Conservation (phyloP, 768 basidiomycete species). For the Dentipellis fragilis region DNA sequence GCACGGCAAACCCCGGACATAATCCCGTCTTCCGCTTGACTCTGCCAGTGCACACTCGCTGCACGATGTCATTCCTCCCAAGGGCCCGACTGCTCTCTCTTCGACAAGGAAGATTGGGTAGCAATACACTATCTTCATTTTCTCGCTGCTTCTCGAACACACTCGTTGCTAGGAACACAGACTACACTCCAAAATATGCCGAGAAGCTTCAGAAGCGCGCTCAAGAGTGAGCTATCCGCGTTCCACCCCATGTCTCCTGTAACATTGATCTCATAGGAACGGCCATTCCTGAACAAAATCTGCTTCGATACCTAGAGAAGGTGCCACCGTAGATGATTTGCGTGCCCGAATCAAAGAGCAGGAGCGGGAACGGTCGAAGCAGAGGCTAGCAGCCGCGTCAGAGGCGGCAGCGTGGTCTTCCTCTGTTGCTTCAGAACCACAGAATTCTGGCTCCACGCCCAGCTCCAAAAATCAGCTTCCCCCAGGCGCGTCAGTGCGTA, state of each 20-base stretch:
- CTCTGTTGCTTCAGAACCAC: neutral
- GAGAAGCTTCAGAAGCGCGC: slow-evolving; percentile 58
- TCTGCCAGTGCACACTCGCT: neutral
- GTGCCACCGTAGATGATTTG: slow-evolving; percentile 7
- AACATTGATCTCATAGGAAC: neutral
- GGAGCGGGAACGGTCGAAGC: slow-evolving; percentile 3
- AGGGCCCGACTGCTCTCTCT: neutral
- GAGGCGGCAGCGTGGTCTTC: slow-evolving; percentile 11
- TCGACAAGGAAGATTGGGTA: neutral
- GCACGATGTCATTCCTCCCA: neutral
- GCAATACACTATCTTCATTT: neutral
- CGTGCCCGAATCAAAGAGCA: slow-evolving; percentile 2
- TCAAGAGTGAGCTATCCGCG: slow-evolving; percentile 41
- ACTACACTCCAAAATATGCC: slow-evolving; percentile 48
- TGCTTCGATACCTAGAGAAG: too few relatives aligned
- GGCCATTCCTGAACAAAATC: too few relatives aligned
- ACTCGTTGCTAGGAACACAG: neutral
- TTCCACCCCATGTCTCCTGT: slow-evolving; percentile 4
- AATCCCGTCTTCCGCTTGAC: neutral
- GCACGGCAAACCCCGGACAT: neutral
- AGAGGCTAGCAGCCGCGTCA: slow-evolving; percentile 6
- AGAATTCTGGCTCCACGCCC: slow-evolving; percentile 9
- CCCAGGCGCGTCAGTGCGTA: slow-evolving; percentile 24
- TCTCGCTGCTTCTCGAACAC: neutral
- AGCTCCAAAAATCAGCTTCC: slow-evolving; percentile 5